A percentile compares a stretch with the other conserved stretches of the same genome.
Evolutionary conservation across 2,329 filamentous ascomycete species (phyloP).

Genomic region (Drechmeria coniospora): DNA sequence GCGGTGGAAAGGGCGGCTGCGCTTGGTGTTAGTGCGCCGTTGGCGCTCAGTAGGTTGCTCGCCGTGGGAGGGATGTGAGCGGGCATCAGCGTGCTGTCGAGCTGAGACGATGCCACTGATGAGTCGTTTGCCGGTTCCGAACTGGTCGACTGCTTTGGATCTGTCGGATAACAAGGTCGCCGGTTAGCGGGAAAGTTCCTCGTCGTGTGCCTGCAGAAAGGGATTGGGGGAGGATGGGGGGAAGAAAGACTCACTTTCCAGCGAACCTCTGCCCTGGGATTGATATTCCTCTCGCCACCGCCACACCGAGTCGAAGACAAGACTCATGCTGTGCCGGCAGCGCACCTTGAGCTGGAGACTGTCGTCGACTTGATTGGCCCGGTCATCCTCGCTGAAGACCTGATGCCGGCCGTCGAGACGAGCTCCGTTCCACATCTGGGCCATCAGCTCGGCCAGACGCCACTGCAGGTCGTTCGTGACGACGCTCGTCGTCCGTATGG

Average conservation of each 20-base stretch:
- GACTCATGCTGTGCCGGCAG: conserved; percentile 70
- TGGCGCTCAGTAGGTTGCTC: conserved; percentile 29
- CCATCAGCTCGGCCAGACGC: conserved; percentile 70
- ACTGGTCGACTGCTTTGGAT: conserved; percentile 74
- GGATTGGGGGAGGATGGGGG: neutral
- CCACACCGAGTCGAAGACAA: conserved; percentile 76
- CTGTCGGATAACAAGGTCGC: conserved; percentile 17
- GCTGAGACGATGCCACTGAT: conserved; percentile 50
- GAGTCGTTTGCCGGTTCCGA: conserved; percentile 65
- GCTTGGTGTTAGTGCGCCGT: conserved; percentile 37
- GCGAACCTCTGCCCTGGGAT: conserved; percentile 49
- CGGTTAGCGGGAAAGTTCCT: conserved; percentile 2
- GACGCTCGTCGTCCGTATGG: conserved; percentile 58
- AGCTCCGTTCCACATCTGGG: conserved; percentile 71
- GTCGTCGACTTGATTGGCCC: conserved; percentile 44
- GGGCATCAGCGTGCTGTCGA: conserved; percentile 43
- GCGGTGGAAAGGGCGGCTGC: conserved; percentile 27
- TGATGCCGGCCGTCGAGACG: conserved; percentile 33
- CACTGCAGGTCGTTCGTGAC: conserved; percentile 66
- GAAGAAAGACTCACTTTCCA: conserved; percentile 45
- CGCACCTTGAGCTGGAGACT: conserved; percentile 68
- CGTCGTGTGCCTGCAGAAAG: conserved; percentile 11
- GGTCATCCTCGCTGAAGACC: conserved; percentile 31
- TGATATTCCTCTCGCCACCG: conserved; percentile 71
- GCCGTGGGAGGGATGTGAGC: conserved; percentile 23